Percentiles rank a stretch among this genome's conserved stretches.
phyloP scores from a whole-genome alignment of 1,139 yeast genomes.

The Kluyveromyces marxianus region DNA sequence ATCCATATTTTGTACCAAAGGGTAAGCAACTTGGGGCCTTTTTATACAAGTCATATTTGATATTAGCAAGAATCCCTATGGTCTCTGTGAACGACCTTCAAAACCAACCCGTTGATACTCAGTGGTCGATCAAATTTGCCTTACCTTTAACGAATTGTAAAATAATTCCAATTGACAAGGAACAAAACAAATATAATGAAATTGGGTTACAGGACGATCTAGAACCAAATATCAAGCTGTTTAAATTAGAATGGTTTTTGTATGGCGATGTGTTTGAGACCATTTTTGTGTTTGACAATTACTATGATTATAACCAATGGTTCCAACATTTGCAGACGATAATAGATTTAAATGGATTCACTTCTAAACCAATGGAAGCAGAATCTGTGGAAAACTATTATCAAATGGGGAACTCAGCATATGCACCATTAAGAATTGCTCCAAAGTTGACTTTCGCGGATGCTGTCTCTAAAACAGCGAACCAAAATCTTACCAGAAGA shows the following conservation, averaged over 20 bases:
- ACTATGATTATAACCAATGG: conserved; percentile 6
- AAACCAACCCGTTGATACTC: neutral
- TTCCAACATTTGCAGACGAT: conserved; percentile 2
- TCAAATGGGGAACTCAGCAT: conserved; percentile 3
- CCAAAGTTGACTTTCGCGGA: conserved; percentile 4
- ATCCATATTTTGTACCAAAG: conserved; percentile 2
- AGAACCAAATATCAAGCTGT: neutral
- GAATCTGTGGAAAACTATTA: conserved; percentile 5
- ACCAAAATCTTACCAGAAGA: conserved; percentile 2
- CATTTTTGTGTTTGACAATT: conserved; percentile 3
- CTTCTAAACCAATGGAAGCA: conserved; percentile 5
- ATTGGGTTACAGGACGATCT: neutral
- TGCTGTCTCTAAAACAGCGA: neutral
- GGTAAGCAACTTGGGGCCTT: conserved; percentile 12
- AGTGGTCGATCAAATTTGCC: conserved; percentile 9
- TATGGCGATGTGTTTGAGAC: conserved; percentile 8
- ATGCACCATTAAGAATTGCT: conserved; percentile 3
- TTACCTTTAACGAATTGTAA: conserved; percentile 9
- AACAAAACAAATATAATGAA: conserved; percentile 1
- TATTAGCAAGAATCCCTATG: conserved; percentile 8
- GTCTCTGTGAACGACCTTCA: neutral
- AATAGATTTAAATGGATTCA: conserved; percentile 6
- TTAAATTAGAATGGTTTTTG: conserved; percentile 7
- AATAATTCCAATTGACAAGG: neutral
- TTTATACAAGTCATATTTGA: conserved; percentile 11